Percentiles rank a stretch among this genome's conserved stretches.
phyloP scores from a whole-genome alignment of 2,329 filamentous ascomycete genomes.

The Capronia americana region DNA sequence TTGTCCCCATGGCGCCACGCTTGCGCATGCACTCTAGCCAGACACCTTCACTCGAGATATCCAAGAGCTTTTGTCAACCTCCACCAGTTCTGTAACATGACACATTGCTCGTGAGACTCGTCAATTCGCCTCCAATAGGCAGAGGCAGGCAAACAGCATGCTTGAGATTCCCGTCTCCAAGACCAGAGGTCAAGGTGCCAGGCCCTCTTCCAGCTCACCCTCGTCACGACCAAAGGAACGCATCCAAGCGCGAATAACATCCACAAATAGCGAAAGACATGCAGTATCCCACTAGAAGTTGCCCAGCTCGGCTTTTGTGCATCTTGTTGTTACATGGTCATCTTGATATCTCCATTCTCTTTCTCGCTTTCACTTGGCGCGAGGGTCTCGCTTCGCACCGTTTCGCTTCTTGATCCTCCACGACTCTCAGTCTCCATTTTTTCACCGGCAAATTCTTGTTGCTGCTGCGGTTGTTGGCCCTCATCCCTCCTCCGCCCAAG shows the following conservation, averaged over 20 bases:
- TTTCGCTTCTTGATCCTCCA: constrained; percentile 19
- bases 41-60: neutral
- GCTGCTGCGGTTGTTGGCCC: constrained; percentile 22
- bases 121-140: neutral
- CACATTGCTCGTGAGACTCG: constrained; percentile 12
- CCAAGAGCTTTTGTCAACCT: neutral
- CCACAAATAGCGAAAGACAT: neutral
- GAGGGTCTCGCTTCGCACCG: constrained; percentile 12
- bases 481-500: constrained; percentile 62
- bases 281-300: neutral
- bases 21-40: neutral
- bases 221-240: neutral
- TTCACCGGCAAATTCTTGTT: constrained; percentile 7
- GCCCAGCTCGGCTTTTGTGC: constrained; percentile 6
- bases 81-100: constrained; percentile 3
- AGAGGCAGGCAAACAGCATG: neutral
- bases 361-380: constrained; percentile 10
- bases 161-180: neutral
- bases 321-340: constrained; percentile 26
- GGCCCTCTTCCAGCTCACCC: neutral
- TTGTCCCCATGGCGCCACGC: neutral
- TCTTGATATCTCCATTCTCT: constrained; percentile 13
- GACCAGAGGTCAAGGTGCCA: neutral
- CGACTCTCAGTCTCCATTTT: constrained; percentile 19
- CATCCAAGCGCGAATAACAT: constrained; percentile 5